Percentiles rank a stretch among this genome's conserved stretches.
Evolutionary conservation across 768 basidiomycete genomes (phyloP).

Genomic region (Amanita molliuscula): DNA sequence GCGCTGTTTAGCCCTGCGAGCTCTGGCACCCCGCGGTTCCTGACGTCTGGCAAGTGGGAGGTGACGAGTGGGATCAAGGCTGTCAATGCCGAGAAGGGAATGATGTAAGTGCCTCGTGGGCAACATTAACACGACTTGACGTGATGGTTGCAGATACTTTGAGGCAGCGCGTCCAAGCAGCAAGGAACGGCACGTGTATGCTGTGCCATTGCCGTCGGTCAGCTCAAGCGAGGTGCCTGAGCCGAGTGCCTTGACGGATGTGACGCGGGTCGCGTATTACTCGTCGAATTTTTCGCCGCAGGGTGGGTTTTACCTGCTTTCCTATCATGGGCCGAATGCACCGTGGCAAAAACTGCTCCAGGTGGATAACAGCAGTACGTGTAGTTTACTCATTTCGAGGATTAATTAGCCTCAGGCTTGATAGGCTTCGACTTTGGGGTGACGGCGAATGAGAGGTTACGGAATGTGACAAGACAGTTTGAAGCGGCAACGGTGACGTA

Average conservation of each 20-base stretch:
- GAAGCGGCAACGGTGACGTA: constrained; percentile 61
- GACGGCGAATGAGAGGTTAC: constrained; percentile 59
- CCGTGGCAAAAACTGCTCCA: constrained; percentile 83
- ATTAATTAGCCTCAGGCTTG: constrained; percentile 11
- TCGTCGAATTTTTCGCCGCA: constrained; percentile 71
- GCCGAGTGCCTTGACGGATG: constrained; percentile 45
- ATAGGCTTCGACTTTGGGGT: constrained; percentile 57
- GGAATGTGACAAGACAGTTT: constrained; percentile 53
- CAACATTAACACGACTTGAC: neutral
- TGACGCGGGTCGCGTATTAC: constrained; percentile 45
- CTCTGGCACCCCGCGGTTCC: constrained; percentile 60
- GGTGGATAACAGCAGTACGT: constrained; percentile 31
- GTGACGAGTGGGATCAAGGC: constrained; percentile 66
- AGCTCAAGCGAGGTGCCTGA: constrained; percentile 22
- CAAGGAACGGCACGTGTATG: constrained; percentile 76
- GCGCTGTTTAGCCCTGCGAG: constrained; percentile 80
- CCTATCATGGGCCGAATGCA: constrained; percentile 70
- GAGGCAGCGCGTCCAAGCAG: constrained; percentile 76
- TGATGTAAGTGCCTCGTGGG: constrained; percentile 50
- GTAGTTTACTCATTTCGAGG: constrained; percentile 14
- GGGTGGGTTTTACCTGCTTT: constrained; percentile 75
- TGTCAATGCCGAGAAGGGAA: constrained; percentile 53
- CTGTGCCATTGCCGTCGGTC: constrained; percentile 56
- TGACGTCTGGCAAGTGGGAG: constrained; percentile 89
- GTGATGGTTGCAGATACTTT: constrained; percentile 59